Base-by-base conservation (phyloP, 2,329 filamentous ascomycete species). In the Sclerotiophoma versabilis region DNA sequence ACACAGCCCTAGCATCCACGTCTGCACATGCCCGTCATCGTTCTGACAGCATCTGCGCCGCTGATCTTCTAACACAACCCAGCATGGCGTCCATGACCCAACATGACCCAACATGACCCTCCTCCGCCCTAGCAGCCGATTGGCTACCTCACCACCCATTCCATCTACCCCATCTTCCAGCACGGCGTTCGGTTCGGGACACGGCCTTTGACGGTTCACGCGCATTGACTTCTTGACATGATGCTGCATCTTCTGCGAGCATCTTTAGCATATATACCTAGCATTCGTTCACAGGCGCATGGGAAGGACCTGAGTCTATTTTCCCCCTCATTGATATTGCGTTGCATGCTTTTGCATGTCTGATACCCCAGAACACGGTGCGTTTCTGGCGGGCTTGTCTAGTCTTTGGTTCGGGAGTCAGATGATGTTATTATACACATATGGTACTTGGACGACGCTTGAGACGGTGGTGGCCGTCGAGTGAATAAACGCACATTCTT, bases 171-270 rank as follows among this genome's bases (percentile, higher is more conserved):
- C 25, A 52, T 41, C 26, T 50, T 60, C 57, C 59, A 66, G 62
- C 60, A 63, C 56, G 66, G 67, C 63, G 65, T 68, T 57, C 20
- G 58, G 58, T 54, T 48, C 33, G 38, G 47, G 51, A 53, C 38
- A 59, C 45, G 49, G 52, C 49, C 47, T 43, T 33, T 61, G 34
- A 67, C 45, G 64, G 67, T 50, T 59, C 26, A 59, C 42, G 53
- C 53, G 45, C 48, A 51, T 48, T 32, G 41, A 58, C 42, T 27
- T 23, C n/a, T 11, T 25, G n/a, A n/a, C n/a, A 32, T 39, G 29
- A 52, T 52, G 58, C 63, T 64, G 65, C 66, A 67, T 63, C 54
- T 57, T 50, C 49, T 42, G 59, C 59, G 57, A 54, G 65, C 59
- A 61, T 62, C 27, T 53, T 36, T 43, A 39, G 56, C 39, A 45